phyloP scores from a whole-genome alignment of 768 basidiomycete genomes.

The Boletus pseudo-olivaceus region DNA sequence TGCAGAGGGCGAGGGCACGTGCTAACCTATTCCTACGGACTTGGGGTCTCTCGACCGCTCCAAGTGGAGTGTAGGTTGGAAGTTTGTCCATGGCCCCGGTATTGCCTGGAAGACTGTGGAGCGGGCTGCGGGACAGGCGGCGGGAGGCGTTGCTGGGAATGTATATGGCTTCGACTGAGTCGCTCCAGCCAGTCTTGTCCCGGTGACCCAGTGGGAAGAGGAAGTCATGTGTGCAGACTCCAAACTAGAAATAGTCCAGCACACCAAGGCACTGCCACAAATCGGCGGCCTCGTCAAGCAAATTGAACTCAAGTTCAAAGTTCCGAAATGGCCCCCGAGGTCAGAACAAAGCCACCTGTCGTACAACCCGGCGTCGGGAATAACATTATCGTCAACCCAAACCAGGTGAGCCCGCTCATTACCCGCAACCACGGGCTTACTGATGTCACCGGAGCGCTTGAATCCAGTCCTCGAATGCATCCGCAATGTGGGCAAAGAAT shows the following conservation, averaged over 20 bases:
- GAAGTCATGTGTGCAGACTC: neutral
- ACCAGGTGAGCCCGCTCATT: constrained; percentile 42
- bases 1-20: constrained; percentile 19
- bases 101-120: neutral
- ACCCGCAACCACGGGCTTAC: neutral
- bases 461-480: constrained; percentile 89
- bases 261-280: constrained; percentile 12
- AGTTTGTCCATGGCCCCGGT: constrained; percentile 28
- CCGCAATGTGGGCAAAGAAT: constrained; percentile 88
- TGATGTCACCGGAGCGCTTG: constrained; percentile 50
- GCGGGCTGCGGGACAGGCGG: neutral
- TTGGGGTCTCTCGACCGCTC: constrained; percentile 10
- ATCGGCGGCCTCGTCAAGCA: neutral
- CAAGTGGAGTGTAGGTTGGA: constrained; percentile 12
- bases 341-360: constrained; percentile 44
- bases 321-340: constrained; percentile 4
- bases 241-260: neutral
- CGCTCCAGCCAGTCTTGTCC: neutral
- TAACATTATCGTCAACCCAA: constrained; percentile 59
- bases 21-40: constrained; percentile 10
- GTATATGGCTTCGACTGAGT: neutral
- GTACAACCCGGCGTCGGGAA: constrained; percentile 64
- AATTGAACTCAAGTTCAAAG: neutral
- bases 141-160: neutral
- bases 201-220: neutral